Evolutionary conservation across 2,329 filamentous ascomycete genomes (phyloP), one percentile per base, ranked within the genome.

Genomic region (Trichoderma aggressivum): DNA sequence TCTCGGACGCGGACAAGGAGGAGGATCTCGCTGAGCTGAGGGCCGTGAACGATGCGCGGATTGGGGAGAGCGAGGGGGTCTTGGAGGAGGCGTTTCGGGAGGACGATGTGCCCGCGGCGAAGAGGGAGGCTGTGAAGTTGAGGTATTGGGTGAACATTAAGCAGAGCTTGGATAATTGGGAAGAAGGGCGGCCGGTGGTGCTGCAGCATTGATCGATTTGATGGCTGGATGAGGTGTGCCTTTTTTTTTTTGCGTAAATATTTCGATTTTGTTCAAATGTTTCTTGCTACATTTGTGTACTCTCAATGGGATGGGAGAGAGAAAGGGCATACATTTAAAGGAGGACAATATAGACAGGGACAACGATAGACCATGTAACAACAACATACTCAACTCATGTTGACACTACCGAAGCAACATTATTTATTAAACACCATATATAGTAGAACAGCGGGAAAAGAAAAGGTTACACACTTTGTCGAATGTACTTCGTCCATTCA

Each of bases 81-180:
- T 77, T 98, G 28, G 92, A 87, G 60, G 76, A 80, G 69, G 88
- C 90, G 0, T 95, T 98, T 78, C 85, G 83, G 73, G 76, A 80
- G 10, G 92, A 91, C 62, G 88, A 95, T 78, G 78, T 92, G 50
- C 86, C 90, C 53, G 81, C 73, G 10, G 95, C 94, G 18, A 90
- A 87, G 81, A 81, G 79, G 72, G 93, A 97, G 86, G 90, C 91
- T 59, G 89, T 97, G 2, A 86, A 88, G 80, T 81, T 98, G 83
- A 86, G 94, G 80, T 98, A 98, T 84, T 98, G 95, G 95, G 87
- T 92, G 70, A 97, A 94, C 81, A 91, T 98, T 73, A 87, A 89
- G 73, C 92, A 97, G 80, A 92, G 90, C 60, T 83, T 98, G 77
- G 85, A 91, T 78, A 88, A 90, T 73, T 98, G 95, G 94, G 94